Percentiles rank a stretch among this genome's conserved stretches.
phyloP scores from a whole-genome alignment of 2,329 filamentous ascomycete genomes.

The Anthostomella pinea region DNA sequence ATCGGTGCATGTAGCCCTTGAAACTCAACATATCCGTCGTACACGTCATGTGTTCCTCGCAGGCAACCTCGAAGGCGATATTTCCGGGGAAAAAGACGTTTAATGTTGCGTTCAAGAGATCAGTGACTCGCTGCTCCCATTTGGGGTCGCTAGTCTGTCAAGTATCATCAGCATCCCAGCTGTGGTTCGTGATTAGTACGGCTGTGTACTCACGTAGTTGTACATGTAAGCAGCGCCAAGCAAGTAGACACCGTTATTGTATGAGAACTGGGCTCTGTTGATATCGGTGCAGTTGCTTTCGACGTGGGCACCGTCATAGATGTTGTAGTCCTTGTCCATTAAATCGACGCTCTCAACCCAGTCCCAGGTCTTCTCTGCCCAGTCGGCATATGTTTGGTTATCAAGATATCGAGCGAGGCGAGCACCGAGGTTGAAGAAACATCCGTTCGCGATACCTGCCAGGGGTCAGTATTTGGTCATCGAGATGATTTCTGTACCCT shows the following conservation, averaged over 20 bases:
- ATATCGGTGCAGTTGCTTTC: conserved; percentile 45
- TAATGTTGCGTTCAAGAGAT: conserved; percentile 44
- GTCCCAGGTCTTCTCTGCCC: conserved; percentile 59
- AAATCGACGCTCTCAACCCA: conserved; percentile 48
- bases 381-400: conserved; percentile 61
- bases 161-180: conserved; percentile 4
- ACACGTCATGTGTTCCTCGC: conserved; percentile 49
- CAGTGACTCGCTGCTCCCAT: conserved; percentile 47
- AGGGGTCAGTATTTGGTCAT: conserved; percentile 12
- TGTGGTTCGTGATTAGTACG: not conserved
- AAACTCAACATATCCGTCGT: conserved; percentile 57
- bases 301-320: conserved; percentile 50
- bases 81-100: conserved; percentile 48
- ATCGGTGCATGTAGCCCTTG: conserved; percentile 58
- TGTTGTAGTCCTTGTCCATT: conserved; percentile 42
- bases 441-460: conserved; percentile 43
- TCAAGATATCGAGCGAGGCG: conserved; percentile 62
- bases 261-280: conserved; percentile 51
- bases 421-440: conserved; percentile 51
- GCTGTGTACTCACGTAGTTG: conserved; percentile 36
- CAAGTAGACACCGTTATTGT: conserved; percentile 51
- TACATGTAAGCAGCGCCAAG: conserved; percentile 42
- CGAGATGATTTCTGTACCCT: conserved; percentile 2
- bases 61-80: conserved; percentile 53
- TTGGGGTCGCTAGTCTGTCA: conserved; percentile 34